A percentile compares a stretch with the other conserved stretches of the same genome.
phyloP scores from a whole-genome alignment of 768 basidiomycete species.

The Mycena vulgaris region DNA sequence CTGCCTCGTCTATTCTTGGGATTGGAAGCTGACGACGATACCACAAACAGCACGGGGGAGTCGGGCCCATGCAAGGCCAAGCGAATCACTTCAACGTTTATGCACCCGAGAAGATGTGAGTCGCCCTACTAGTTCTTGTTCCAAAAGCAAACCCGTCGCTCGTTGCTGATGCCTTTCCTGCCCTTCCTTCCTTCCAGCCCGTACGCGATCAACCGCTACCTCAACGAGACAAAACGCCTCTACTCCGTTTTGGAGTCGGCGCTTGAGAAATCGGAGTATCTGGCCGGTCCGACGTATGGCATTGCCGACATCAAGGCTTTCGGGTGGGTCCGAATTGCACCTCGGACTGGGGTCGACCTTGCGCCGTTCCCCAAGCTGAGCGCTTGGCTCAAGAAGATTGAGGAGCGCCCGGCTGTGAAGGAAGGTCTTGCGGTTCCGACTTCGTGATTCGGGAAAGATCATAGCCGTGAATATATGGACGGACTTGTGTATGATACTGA shows the following conservation, averaged over 20 bases:
- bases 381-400: constrained; percentile 19
- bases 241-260: constrained; percentile 19
- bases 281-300: constrained; percentile 20
- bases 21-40: not conserved
- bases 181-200: constrained; percentile 7
- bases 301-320: constrained; percentile 22
- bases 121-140: not conserved
- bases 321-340: constrained; percentile 19
- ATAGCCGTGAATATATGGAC: not conserved
- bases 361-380: constrained; percentile 24
- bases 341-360: constrained; percentile 11
- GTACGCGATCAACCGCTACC: constrained; percentile 29
- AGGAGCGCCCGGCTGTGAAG: constrained; percentile 23
- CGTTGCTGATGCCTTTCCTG: not conserved
- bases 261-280: constrained; percentile 19
- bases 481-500: too few relatives aligned
- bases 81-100: constrained; percentile 21
- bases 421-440: constrained; percentile 20
- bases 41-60: constrained; percentile 9
- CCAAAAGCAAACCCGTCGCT: not conserved
- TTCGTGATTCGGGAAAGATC: constrained; percentile 3
- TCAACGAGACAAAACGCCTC: constrained; percentile 17
- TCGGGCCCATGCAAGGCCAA: constrained; percentile 1
- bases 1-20: not conserved
- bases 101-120: constrained; percentile 24